These are phyloP conservation scores for Escovopsis weberi DNA, from an alignment of 2,329 filamentous ascomycete species.

Conservation along the genomic window DNA sequence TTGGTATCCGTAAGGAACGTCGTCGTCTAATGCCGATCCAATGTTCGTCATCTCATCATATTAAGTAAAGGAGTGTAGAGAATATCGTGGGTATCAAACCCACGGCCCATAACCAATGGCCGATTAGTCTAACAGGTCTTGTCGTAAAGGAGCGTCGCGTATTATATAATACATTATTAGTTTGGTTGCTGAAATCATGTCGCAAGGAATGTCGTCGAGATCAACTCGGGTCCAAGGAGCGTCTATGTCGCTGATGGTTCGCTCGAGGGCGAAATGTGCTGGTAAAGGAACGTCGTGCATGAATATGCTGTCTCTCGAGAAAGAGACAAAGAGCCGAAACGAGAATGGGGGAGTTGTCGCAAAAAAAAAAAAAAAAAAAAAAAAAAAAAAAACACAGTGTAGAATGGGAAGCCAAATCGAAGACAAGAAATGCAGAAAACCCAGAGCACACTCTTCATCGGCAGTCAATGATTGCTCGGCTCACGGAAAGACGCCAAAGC, in stretches of 20 bases:
- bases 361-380: constrained; percentile 11
- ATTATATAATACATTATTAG: constrained; percentile 18
- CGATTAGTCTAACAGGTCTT: constrained; percentile 12
- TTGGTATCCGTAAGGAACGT: constrained; percentile 30
- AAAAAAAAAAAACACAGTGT: constrained; percentile 2
- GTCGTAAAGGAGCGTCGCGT: constrained; percentile 18
- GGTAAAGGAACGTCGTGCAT: constrained; percentile 23
- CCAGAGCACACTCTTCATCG: no score
- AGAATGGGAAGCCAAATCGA: constrained; percentile 1
- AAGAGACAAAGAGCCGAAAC: neutral
- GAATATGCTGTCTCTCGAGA: constrained; percentile 9
- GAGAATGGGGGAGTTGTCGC: constrained; percentile 5
- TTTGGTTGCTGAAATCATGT: constrained; percentile 5
- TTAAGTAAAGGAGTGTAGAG: constrained; percentile 20
- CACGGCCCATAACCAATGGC: constrained; percentile 17
- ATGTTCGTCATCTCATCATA: constrained; percentile 6
- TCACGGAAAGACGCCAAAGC: no score
- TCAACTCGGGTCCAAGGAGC: constrained; percentile 16
- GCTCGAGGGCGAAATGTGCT: constrained; percentile 15
- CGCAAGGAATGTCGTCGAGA: constrained; percentile 18
- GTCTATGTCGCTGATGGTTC: constrained; percentile 5
- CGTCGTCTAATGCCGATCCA: constrained; percentile 23
- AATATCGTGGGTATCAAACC: constrained; percentile 16
- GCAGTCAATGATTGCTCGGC: no score
- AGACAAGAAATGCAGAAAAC: no score